Conservation (phyloP, 78 protist genomes). For the Planoprotostelium fungivorum region DNA sequence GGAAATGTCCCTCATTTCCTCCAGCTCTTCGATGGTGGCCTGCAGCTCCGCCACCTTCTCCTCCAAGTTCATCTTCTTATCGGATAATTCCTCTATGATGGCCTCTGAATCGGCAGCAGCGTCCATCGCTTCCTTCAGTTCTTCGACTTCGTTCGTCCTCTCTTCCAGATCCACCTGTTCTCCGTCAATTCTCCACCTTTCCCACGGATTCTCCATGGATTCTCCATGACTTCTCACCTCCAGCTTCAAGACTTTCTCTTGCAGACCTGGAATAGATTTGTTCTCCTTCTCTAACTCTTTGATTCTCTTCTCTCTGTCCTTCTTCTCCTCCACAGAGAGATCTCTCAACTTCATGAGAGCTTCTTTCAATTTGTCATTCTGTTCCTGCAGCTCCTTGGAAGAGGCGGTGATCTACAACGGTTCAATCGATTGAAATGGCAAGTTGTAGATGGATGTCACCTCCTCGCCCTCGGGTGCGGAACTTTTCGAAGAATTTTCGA, state of each 20-base stretch:
- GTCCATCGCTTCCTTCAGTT: constrained; percentile 41
- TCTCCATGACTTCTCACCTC: not conserved
- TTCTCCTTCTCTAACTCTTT: constrained; percentile 22
- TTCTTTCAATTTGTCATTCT: constrained; percentile 48
- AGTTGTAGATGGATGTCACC: not conserved
- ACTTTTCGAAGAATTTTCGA: not conserved
- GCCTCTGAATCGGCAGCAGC: constrained; percentile 28
- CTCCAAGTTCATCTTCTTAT: constrained; percentile 33
- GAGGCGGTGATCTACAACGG: not conserved
- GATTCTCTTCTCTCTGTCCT: constrained; percentile 27
- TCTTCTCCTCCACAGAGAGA: constrained; percentile 43
- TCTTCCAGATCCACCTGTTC: constrained; percentile 7
- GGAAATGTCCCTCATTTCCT: constrained; percentile 34
- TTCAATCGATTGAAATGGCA: too few species aligned
- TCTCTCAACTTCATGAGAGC: constrained; percentile 50
- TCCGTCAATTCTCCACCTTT: not conserved
- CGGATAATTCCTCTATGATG: constrained; percentile 32
- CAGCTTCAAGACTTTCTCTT: constrained; percentile 20
- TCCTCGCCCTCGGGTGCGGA: not conserved
- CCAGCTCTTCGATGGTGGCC: constrained; percentile 29
- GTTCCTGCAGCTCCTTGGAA: constrained; percentile 26
- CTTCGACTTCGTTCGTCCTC: constrained; percentile 23
- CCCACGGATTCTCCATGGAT: not conserved
- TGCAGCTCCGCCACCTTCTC: constrained; percentile 36
- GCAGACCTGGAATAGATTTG: constrained; percentile 5